phyloP scores from a whole-genome alignment of 768 basidiomycete species.

The Boletus sp. region DNA sequence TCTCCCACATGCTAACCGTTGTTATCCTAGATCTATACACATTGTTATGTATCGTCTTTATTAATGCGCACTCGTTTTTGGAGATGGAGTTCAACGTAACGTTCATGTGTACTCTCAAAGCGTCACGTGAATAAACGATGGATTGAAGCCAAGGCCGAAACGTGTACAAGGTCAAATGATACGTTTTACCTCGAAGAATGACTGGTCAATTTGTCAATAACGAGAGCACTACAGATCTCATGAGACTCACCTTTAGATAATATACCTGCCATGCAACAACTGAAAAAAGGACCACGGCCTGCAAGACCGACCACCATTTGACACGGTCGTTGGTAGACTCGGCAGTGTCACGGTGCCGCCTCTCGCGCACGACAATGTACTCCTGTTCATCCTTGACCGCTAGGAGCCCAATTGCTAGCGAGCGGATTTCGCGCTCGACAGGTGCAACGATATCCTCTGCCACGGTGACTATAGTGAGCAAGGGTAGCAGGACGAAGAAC shows the following conservation, averaged over 20 bases:
- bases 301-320: constrained; percentile 98
- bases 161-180: constrained; percentile 54
- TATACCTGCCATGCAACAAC: constrained; percentile 98
- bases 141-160: not conserved
- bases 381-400: constrained; percentile 98
- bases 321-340: constrained; percentile 92
- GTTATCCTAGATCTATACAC: constrained; percentile 28
- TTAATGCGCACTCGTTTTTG: constrained; percentile 13
- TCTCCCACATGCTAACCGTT: constrained; percentile 21
- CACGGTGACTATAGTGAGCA: constrained; percentile 1
- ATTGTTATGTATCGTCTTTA: constrained; percentile 18
- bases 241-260: constrained; percentile 74
- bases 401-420: constrained; percentile 73
- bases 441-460: constrained; percentile 79
- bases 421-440: constrained; percentile 92
- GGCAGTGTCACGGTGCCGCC: constrained; percentile 89
- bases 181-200: constrained; percentile 90
- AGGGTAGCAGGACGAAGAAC: not conserved
- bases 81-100: not conserved
- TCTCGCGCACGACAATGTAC: constrained; percentile 94
- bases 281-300: constrained; percentile 79
- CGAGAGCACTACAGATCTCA: not conserved
- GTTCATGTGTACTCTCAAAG: not conserved
- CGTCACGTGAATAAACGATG: not conserved
- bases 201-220: constrained; percentile 37